Conservation (phyloP, 1,284 basidiomycete genomes). For the Tilletia setariae region DNA sequence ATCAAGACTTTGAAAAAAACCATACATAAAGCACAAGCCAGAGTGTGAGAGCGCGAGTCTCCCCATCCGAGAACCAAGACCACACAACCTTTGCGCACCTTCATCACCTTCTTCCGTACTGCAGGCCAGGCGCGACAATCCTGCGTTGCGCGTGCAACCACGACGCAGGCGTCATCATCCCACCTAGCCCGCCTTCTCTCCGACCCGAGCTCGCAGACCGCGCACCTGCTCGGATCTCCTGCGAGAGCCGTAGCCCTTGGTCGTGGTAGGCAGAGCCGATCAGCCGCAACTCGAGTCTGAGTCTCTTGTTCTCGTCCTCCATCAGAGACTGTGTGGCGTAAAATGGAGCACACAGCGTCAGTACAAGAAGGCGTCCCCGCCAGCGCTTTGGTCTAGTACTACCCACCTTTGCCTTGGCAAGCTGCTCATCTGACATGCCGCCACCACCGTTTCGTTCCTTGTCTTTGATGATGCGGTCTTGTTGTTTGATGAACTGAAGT, state of each 20-base stretch:
- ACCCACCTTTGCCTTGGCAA: slow-evolving; percentile 13
- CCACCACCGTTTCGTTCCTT: slow-evolving; percentile 29
- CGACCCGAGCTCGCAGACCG: not conserved
- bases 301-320: slow-evolving; percentile 4
- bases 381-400: too few relatives aligned
- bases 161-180: slow-evolving; percentile 8
- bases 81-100: not conserved
- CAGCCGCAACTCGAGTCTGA: slow-evolving; percentile 10
- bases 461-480: slow-evolving; percentile 62
- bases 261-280: slow-evolving; percentile 14
- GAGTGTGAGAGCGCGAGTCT: too few relatives aligned
- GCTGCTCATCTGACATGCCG: slow-evolving; percentile 20
- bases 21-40: not conserved
- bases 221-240: slow-evolving; percentile 9
- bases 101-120: not conserved
- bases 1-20: too few relatives aligned
- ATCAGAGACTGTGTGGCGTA: not conserved
- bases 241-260: not conserved
- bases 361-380: too few relatives aligned
- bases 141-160: slow-evolving; percentile 1
- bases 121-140: slow-evolving; percentile 1
- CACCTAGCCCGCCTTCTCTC: not conserved
- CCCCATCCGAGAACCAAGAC: not conserved
- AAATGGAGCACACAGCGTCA: too few relatives aligned
- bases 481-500: slow-evolving; percentile 78